Base-by-base conservation (phyloP, 1,284 basidiomycete species). In the Blastosporella zonata region DNA sequence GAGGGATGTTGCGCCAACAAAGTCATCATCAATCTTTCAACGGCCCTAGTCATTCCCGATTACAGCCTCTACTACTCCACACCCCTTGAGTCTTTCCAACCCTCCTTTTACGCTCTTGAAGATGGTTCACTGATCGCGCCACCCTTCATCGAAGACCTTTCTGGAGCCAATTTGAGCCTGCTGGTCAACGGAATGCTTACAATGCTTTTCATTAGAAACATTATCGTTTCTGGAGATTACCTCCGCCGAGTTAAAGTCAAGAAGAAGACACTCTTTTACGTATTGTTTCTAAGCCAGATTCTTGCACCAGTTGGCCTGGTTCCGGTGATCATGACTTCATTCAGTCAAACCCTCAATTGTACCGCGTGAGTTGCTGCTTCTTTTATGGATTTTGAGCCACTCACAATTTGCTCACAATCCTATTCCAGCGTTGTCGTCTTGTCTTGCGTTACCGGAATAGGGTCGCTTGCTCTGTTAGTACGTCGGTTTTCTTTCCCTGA, bases 51-150 rank as follows among this genome's bases (percentile, higher is more conserved):
- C 43, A 76, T 84, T 21, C 65, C 72, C 2, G 67, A 82, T 59
- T 81, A 73, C 60, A 47, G 63, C 48, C 62, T 62, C 8, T 79
- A 68, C 62, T 81, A 79, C 58, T 46, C 62, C 25, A 58, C 60
- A 1, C 69, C 77, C 22, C 70, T 78, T 40, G 46, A 63, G 9
- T 63, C 72, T 18, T 83, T 82, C 49, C 63, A 62, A 22, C 79
- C 81, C 1, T 53, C 62, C 12, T 84, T 81, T 59, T 55, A 64
- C 22, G 59, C 75, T n/a, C 68, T 78, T 23, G 55, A 60, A 7
- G 82, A 84, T 59, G 82, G 81, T 20, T 82, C 82, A n/a, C 73
- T 85, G 31, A 55, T 83, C 15, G 70, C 81, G 7, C 61, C 72
- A 2, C 69, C 75, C 7, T 74, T 77, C 56, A 57, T 67, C 17